Evolutionary conservation across 2,329 filamentous ascomycete genomes (phyloP).

Genomic region (Sclerotinia glacialis): DNA sequence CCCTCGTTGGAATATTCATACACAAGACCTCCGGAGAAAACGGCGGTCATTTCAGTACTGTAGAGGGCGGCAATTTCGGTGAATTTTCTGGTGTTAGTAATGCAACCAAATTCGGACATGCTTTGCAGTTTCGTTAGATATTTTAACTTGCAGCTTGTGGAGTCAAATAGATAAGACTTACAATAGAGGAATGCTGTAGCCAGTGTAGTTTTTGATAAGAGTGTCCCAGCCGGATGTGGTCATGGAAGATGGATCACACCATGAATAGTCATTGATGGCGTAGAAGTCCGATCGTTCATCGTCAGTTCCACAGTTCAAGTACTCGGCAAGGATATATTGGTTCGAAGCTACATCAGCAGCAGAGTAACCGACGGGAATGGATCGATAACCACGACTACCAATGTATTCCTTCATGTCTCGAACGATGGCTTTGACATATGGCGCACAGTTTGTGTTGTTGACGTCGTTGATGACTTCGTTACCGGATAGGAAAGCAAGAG

Average conservation of each 20-base stretch:
- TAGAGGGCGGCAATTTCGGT: constrained; percentile 78
- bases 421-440: constrained; percentile 58
- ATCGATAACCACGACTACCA: constrained; percentile 46
- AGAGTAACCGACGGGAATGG: constrained; percentile 57
- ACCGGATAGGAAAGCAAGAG: constrained; percentile 61
- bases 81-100: constrained; percentile 75
- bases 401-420: constrained; percentile 57
- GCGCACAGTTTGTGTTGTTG: constrained; percentile 49
- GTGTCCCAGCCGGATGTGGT: constrained; percentile 62
- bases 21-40: constrained; percentile 93
- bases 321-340: constrained; percentile 64
- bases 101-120: constrained; percentile 91
- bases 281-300: constrained; percentile 67
- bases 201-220: constrained; percentile 64
- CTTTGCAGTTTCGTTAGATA: constrained; percentile 20
- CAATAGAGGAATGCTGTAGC: constrained; percentile 64
- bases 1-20: constrained; percentile 89
- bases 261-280: constrained; percentile 65
- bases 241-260: constrained; percentile 61
- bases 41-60: constrained; percentile 73
- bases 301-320: constrained; percentile 70
- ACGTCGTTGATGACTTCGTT: constrained; percentile 59
- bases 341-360: constrained; percentile 67
- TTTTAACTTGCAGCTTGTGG: neutral
- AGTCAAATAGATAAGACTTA: constrained; percentile 26